Percentiles rank a stretch among this genome's conserved stretches.
Conservation (phyloP, 257 asterid genomes). For the Capsicum chinense region DNA sequence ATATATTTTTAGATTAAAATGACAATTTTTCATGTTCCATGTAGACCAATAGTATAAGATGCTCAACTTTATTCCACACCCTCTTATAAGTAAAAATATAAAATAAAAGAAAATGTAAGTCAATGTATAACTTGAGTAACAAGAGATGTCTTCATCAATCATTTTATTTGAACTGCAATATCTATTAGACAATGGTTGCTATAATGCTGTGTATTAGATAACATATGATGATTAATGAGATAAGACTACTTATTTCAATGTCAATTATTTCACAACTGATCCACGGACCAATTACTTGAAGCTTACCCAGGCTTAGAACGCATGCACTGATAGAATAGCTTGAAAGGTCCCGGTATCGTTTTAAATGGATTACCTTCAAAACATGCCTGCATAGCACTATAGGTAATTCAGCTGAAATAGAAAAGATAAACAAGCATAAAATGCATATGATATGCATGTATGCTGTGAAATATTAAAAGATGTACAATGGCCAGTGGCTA, state of each 20-base stretch:
- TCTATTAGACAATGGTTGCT: slow-evolving; percentile 4
- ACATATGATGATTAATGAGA: not conserved
- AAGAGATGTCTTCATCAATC: not conserved
- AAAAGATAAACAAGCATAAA: not conserved
- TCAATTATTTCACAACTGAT: not conserved
- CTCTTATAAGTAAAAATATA: not conserved
- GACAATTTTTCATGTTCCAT: not conserved
- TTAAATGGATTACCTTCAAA: slow-evolving; percentile 97
- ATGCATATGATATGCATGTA: not conserved
- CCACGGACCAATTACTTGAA: not conserved
- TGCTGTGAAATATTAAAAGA: not conserved
- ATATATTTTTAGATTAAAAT: not conserved
- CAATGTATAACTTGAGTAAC: not conserved
- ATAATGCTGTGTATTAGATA: not conserved
- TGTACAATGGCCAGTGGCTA: not conserved
- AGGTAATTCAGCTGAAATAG: not conserved
- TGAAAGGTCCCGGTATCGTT: slow-evolving; percentile 96
- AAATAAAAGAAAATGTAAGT: not conserved
- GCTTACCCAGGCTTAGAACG: slow-evolving; percentile 92
- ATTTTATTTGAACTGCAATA: slow-evolving; percentile 6
- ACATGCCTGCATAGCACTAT: slow-evolving; percentile 60
- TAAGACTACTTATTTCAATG: not conserved
- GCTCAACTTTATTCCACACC: not conserved
- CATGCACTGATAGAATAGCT: slow-evolving; percentile 91
- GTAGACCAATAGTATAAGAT: not conserved